Conservation (phyloP, 1,139 yeast species). For the Groenewaldozyma auringiensis region DNA sequence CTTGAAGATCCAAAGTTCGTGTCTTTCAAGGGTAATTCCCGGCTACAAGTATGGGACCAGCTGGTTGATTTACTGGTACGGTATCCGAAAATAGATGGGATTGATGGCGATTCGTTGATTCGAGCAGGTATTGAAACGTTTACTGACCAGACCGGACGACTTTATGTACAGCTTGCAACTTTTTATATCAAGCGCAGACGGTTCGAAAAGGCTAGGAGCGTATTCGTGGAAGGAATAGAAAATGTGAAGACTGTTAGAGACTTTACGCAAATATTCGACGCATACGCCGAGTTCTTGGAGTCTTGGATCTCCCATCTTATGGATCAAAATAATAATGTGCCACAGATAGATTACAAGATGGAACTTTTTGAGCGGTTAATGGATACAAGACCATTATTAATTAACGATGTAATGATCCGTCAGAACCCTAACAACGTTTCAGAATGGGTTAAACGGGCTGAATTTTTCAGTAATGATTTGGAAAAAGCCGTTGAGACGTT, state of each 20-base stretch:
- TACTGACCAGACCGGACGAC: conserved; percentile 53
- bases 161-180: conserved; percentile 45
- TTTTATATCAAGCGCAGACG: conserved; percentile 38
- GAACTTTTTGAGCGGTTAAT: conserved; percentile 49
- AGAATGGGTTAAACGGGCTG: conserved; percentile 61
- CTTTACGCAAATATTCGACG: conserved; percentile 58
- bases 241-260: conserved; percentile 49
- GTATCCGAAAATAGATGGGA: conserved; percentile 12
- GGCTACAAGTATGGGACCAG: conserved; percentile 40
- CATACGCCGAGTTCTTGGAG: conserved; percentile 58
- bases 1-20: conserved; percentile 30
- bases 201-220: conserved; percentile 39
- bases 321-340: conserved; percentile 24
- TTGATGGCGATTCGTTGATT: conserved; percentile 34
- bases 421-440: conserved; percentile 55
- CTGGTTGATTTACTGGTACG: conserved; percentile 41
- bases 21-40: conserved; percentile 34
- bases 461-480: conserved; percentile 36
- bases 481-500: conserved; percentile 47
- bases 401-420: conserved; percentile 60
- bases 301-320: conserved; percentile 36
- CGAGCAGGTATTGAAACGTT: conserved; percentile 39
- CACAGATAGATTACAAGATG: conserved; percentile 40
- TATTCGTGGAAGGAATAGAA: conserved; percentile 42
- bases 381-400: conserved; percentile 45